phyloP scores from a whole-genome alignment of 306 rosid species.

The Cucurbita ficifolia region DNA sequence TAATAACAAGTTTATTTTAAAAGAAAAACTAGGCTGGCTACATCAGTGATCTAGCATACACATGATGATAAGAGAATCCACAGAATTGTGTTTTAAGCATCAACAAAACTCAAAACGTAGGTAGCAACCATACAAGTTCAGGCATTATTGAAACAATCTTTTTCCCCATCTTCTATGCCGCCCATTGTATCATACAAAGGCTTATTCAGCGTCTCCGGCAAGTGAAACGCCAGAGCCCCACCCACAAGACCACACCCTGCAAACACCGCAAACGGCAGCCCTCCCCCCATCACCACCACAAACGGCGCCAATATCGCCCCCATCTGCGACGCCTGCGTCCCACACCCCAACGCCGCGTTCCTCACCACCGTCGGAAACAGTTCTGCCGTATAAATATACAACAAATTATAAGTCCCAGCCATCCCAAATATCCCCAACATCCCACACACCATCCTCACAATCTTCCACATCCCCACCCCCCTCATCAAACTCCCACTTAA shows the following conservation, averaged over 20 bases:
- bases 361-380: conserved; percentile 85
- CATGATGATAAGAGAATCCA: no score
- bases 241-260: conserved; percentile 49
- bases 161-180: conserved; percentile 44
- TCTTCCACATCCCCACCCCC: conserved; percentile 32
- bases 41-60: no score
- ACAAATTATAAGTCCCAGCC: conserved; percentile 77
- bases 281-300: conserved; percentile 71
- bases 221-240: conserved; percentile 50
- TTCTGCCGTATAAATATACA: conserved; percentile 71
- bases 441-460: conserved; percentile 49
- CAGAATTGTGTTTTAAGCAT: no score
- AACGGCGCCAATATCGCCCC: conserved; percentile 79
- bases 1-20: no score
- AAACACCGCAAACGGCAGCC: conserved; percentile 55
- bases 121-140: no score
- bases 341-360: conserved; percentile 61
- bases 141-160: not conserved
- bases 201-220: conserved; percentile 71
- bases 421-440: conserved; percentile 72
- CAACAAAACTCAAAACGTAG: no score
- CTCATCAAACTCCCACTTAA: conserved; percentile 30
- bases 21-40: no score
- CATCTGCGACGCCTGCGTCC: conserved; percentile 65
- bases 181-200: conserved; percentile 70